Evolutionary conservation across 1,139 yeast species (phyloP).

Genomic region (Candida gigantensis): DNA sequence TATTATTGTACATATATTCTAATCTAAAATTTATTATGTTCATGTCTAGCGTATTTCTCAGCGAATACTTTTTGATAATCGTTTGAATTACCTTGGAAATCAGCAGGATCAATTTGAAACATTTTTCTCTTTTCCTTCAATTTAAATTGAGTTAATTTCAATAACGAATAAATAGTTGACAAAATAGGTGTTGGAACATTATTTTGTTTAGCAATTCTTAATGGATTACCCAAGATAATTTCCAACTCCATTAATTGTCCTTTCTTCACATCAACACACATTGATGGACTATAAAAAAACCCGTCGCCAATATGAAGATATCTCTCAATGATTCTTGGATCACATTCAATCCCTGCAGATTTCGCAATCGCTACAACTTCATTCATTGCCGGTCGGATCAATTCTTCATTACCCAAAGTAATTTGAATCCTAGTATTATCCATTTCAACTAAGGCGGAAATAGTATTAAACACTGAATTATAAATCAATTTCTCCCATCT

Average conservation of each 20-base stretch:
- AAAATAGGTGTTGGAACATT: constrained; percentile 62
- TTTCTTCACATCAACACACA: constrained; percentile 71
- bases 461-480: constrained; percentile 66
- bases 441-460: constrained; percentile 50
- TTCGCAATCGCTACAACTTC: constrained; percentile 65
- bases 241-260: constrained; percentile 73
- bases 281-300: constrained; percentile 66
- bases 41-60: constrained; percentile 12
- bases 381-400: constrained; percentile 63
- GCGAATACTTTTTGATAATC: constrained; percentile 29
- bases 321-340: constrained; percentile 39
- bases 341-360: constrained; percentile 58
- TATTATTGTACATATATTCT: neutral
- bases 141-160: constrained; percentile 60
- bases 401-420: constrained; percentile 49
- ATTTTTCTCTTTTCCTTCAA: constrained; percentile 55
- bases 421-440: constrained; percentile 64
- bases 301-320: constrained; percentile 66
- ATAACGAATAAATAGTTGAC: constrained; percentile 53
- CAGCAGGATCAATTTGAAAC: constrained; percentile 31
- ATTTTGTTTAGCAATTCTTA: constrained; percentile 56
- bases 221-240: constrained; percentile 70
- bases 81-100: constrained; percentile 33
- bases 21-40: neutral
- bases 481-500: constrained; percentile 77